These are phyloP conservation scores for Fusarium sp. DNA, from an alignment of 2,329 filamentous ascomycete genomes.

Conservation along the genomic window DNA sequence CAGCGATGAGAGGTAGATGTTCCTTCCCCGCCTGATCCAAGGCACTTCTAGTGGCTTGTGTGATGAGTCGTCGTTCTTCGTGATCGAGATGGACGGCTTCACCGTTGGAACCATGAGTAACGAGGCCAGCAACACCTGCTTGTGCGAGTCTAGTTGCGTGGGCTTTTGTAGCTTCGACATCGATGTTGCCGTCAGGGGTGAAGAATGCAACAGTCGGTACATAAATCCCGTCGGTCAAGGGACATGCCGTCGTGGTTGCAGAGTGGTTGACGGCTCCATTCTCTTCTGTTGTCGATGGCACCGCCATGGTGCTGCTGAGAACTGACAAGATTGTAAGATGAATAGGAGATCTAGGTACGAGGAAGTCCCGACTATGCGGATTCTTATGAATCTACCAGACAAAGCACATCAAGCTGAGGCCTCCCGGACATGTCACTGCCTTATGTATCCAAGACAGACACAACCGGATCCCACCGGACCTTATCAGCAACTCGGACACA, in stretches of 20 bases:
- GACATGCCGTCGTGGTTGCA: background rate
- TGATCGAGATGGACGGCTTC: conserved; percentile 78
- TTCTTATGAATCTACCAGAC: background rate
- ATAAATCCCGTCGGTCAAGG: conserved; percentile 62
- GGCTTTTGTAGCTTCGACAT: conserved; percentile 62
- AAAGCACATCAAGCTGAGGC: background rate
- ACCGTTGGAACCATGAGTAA: conserved; percentile 79
- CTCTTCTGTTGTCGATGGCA: conserved; percentile 8
- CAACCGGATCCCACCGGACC: background rate
- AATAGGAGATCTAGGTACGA: background rate
- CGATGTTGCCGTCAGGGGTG: conserved; percentile 65
- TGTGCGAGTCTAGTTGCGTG: conserved; percentile 70
- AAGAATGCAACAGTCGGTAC: conserved; percentile 75
- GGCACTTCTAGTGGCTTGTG: conserved; percentile 69
- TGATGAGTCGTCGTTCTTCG: conserved; percentile 73
- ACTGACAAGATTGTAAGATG: background rate
- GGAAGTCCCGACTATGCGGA: background rate
- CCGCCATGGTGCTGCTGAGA: conserved; percentile 6
- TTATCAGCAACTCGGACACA: background rate
- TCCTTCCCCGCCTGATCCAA: conserved; percentile 67
- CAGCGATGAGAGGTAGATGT: conserved; percentile 74
- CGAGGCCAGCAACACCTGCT: conserved; percentile 74
- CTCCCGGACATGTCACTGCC: background rate
- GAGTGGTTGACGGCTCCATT: background rate
- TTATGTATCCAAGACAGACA: background rate